phyloP scores from a whole-genome alignment of 2,329 filamentous ascomycete genomes.

The Aspergillus carbonarius region DNA sequence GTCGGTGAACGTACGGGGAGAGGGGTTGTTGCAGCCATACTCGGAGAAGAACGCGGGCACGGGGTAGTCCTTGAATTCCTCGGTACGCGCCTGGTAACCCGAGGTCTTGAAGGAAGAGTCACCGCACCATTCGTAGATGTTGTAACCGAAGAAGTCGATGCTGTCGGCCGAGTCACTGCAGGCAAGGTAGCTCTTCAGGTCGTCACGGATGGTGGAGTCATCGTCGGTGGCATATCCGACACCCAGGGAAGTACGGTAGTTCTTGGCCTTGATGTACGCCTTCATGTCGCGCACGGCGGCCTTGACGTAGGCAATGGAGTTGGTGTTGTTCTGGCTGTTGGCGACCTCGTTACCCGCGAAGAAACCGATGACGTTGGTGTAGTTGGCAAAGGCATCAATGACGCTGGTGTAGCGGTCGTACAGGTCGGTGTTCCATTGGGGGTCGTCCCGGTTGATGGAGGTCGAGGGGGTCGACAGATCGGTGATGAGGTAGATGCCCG shows the following conservation, averaged over 20 bases:
- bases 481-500: slow-evolving; percentile 92
- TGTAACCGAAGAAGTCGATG: slow-evolving; percentile 99
- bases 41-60: slow-evolving; percentile 98
- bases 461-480: slow-evolving; percentile 78
- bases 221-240: slow-evolving; percentile 97
- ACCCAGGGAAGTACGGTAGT: slow-evolving; percentile 69
- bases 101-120: slow-evolving; percentile 73
- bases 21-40: slow-evolving; percentile 85
- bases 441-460: slow-evolving; percentile 81
- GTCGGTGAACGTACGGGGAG: slow-evolving; percentile 78
- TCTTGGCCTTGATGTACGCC: slow-evolving; percentile 80
- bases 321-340: slow-evolving; percentile 84
- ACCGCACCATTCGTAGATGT: slow-evolving; percentile 99
- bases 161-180: slow-evolving; percentile 66
- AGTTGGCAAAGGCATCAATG: slow-evolving; percentile 75
- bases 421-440: slow-evolving; percentile 75
- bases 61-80: slow-evolving; percentile 85
- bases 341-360: slow-evolving; percentile 98
- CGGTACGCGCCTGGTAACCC: slow-evolving; percentile 76
- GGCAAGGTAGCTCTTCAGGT: slow-evolving; percentile 92
- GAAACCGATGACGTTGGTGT: slow-evolving; percentile 93
- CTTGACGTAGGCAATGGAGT: slow-evolving; percentile 92
- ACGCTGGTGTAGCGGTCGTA: slow-evolving; percentile 81
- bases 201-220: slow-evolving; percentile 74
- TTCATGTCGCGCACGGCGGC: slow-evolving; percentile 96